A percentile compares a stretch with the other conserved stretches of the same genome.
Evolutionary conservation across 2,329 filamentous ascomycete species (phyloP).

Genomic region (Coniochaeta sp.): DNA sequence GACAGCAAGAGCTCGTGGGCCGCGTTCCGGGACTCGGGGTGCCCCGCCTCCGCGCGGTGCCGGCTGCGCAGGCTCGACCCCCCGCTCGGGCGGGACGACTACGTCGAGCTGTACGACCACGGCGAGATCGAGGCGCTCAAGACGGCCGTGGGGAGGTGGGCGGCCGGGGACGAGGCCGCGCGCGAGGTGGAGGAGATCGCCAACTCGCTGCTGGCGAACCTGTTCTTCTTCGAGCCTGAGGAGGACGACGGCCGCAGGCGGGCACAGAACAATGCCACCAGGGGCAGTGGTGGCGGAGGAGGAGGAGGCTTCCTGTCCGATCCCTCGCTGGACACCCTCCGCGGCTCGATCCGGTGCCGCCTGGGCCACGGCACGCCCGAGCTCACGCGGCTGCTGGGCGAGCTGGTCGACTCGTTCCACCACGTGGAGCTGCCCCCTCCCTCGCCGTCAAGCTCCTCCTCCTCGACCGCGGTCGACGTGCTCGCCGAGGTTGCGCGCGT

Average conservation of each 20-base stretch:
- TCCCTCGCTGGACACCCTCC: background rate
- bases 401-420: background rate
- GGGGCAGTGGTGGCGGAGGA: too few relatives aligned
- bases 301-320: too few relatives aligned
- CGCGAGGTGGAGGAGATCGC: constrained; percentile 13
- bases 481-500: background rate
- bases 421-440: background rate
- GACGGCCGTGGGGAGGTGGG: background rate
- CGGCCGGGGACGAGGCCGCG: background rate
- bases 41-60: background rate
- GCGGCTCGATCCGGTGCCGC: constrained; percentile 5
- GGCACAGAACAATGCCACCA: too few relatives aligned
- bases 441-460: too few relatives aligned
- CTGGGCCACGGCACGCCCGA: background rate
- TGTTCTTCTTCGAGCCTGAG: constrained; percentile 8
- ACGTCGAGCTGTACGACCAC: constrained; percentile 4
- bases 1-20: background rate
- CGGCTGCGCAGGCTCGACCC: constrained; percentile 4
- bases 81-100: background rate
- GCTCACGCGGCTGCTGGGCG: background rate
- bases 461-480: background rate
- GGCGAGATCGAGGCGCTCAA: constrained; percentile 2
- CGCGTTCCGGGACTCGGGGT: background rate
- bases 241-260: background rate
- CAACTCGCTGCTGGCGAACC: constrained; percentile 4